Evolutionary conservation across 176 grass and related monocot species (phyloP).

Genomic region (Musa acuminata): DNA sequence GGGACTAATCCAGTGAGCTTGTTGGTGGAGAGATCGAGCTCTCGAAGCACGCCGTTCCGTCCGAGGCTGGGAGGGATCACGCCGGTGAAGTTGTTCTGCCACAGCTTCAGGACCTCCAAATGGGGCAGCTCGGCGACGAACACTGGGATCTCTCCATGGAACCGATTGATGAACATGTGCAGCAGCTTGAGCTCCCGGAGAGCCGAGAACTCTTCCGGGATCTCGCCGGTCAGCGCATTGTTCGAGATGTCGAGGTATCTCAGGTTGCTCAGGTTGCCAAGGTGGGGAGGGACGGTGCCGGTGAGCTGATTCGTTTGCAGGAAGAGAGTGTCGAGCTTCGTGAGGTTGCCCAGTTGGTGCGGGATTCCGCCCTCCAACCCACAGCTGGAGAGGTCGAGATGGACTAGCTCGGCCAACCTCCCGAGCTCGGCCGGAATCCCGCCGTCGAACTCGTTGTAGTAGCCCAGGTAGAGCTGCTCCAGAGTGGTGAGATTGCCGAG

Average conservation of each 20-base stretch:
- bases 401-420: conserved; percentile 37
- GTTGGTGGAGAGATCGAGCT: conserved; percentile 76
- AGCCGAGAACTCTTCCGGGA: conserved; percentile 46
- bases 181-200: conserved; percentile 66
- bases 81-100: conserved; percentile 95
- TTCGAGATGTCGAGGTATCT: conserved; percentile 90
- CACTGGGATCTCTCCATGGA: conserved; percentile 58
- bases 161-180: conserved; percentile 73
- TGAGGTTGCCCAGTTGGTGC: conserved; percentile 37
- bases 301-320: conserved; percentile 60
- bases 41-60: conserved; percentile 33
- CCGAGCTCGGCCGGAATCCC: conserved; percentile 69
- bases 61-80: conserved; percentile 49
- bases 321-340: conserved; percentile 73
- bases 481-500: conserved; percentile 58
- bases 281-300: conserved; percentile 46
- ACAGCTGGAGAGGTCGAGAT: conserved; percentile 68
- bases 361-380: conserved; percentile 65
- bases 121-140: conserved; percentile 61
- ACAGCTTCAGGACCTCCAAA: conserved; percentile 82
- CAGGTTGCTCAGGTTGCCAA: conserved; percentile 44
- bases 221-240: conserved; percentile 58
- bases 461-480: conserved; percentile 61
- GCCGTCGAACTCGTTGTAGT: conserved; percentile 71
- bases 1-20: conserved; percentile 63